Conservation (phyloP, 2,329 filamentous ascomycete genomes). For the Zymoseptoria crescenta region DNA sequence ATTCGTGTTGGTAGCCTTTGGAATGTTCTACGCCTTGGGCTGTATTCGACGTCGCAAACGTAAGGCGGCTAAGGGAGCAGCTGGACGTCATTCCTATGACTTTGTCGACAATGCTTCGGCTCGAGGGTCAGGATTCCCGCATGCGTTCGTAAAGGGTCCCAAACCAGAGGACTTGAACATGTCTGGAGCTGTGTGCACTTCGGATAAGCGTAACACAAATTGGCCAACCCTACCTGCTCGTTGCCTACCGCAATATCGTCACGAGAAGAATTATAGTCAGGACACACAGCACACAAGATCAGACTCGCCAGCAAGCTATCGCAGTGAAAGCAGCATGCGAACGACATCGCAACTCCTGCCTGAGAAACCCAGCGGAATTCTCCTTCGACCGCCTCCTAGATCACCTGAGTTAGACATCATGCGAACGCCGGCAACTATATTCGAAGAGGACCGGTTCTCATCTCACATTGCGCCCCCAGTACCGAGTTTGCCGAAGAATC, state of each 20-base stretch:
- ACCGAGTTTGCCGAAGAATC: constrained; percentile 2
- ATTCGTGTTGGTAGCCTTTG: constrained; percentile 18
- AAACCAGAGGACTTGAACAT: constrained; percentile 9
- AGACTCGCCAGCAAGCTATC: constrained; percentile 14
- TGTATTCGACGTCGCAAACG: constrained; percentile 15
- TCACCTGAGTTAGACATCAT: constrained; percentile 14
- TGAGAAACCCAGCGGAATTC: constrained; percentile 20
- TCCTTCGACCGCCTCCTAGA: constrained; percentile 9
- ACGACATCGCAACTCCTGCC: constrained; percentile 28
- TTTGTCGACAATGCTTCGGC: constrained; percentile 26
- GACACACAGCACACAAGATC: background rate
- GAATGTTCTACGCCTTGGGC: constrained; percentile 15
- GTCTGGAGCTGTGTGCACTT: constrained; percentile 3
- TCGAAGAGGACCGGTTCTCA: constrained; percentile 26
- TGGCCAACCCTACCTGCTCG: constrained; percentile 10
- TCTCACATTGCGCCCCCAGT: constrained; percentile 2
- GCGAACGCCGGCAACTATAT: constrained; percentile 25
- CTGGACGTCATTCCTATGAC: constrained; percentile 24
- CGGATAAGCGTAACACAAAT: constrained; percentile 14
- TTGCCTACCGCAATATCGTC: background rate
- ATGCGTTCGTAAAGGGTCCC: constrained; percentile 8
- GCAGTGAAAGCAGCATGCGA: constrained; percentile 19
- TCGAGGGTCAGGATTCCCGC: constrained; percentile 14
- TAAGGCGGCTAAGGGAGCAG: constrained; percentile 5
- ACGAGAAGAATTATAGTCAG: constrained; percentile 2